phyloP scores from a whole-genome alignment of 176 grass and related monocot genomes.

The Oropetium thomaeum region DNA sequence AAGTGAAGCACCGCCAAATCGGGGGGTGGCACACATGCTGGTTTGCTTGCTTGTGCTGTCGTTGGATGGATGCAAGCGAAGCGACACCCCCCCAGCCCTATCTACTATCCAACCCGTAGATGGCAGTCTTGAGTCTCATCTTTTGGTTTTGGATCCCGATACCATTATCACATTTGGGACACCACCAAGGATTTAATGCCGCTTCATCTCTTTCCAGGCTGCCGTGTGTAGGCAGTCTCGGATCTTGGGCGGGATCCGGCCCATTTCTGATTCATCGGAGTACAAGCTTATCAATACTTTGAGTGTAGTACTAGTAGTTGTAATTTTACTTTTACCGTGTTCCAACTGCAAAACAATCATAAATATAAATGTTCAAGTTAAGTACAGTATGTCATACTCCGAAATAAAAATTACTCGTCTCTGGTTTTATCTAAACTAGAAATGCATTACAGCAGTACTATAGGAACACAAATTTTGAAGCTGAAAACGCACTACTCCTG shows the following conservation, averaged over 20 bases:
- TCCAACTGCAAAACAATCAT: background rate
- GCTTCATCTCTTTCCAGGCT: conserved; percentile 27
- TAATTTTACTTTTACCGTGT: no score
- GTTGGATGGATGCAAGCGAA: background rate
- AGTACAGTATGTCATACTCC: no score
- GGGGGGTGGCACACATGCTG: conserved; percentile 22
- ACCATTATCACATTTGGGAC: conserved; percentile 30
- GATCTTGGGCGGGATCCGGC: conserved; percentile 18
- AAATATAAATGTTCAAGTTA: no score
- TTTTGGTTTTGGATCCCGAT: conserved; percentile 49
- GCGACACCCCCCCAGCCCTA: no score
- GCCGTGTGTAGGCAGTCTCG: background rate
- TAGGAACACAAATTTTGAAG: background rate
- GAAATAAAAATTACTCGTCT: no score
- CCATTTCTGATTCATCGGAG: background rate
- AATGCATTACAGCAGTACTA: no score
- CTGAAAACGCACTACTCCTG: background rate
- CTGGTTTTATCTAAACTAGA: no score
- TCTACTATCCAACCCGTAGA: conserved; percentile 3
- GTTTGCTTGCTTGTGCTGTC: background rate
- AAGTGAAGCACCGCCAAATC: background rate
- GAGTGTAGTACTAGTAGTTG: no score
- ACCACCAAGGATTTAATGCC: conserved; percentile 30
- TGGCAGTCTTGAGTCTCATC: conserved; percentile 27
- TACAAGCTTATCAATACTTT: no score